Conservation (phyloP, 306 rosid species). For the Fragaria iinumae region DNA sequence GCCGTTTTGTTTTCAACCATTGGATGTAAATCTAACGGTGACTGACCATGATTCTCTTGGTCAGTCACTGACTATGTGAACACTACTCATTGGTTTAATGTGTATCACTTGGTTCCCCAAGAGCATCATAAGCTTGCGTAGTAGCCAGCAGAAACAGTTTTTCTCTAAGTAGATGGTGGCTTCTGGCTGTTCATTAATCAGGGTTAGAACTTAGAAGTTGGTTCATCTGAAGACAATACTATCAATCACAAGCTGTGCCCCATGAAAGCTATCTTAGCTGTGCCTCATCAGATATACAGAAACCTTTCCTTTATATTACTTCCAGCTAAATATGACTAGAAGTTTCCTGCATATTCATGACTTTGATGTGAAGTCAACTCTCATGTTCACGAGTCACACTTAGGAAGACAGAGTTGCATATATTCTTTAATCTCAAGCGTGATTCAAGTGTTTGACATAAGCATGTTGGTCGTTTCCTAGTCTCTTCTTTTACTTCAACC, state of each 20-base stretch:
- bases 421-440: background rate
- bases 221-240: background rate
- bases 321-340: background rate
- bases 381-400: background rate
- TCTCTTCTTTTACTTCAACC: background rate
- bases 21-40: no score
- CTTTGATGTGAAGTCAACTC: slow-evolving; percentile 1
- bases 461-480: background rate
- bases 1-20: no score
- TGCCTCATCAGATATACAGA: background rate
- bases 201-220: background rate
- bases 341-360: background rate
- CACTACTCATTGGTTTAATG: background rate
- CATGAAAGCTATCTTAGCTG: background rate
- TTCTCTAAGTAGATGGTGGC: background rate
- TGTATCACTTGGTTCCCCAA: background rate
- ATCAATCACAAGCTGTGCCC: background rate
- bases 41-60: no score
- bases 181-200: background rate
- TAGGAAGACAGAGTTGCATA: background rate
- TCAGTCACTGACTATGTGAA: no score
- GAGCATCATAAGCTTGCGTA: slow-evolving; percentile 8
- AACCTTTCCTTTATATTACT: background rate
- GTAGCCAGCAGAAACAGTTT: background rate
- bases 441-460: background rate